Base-by-base conservation (phyloP, 2,329 filamentous ascomycete genomes). In the Verticillium isaacii region DNA sequence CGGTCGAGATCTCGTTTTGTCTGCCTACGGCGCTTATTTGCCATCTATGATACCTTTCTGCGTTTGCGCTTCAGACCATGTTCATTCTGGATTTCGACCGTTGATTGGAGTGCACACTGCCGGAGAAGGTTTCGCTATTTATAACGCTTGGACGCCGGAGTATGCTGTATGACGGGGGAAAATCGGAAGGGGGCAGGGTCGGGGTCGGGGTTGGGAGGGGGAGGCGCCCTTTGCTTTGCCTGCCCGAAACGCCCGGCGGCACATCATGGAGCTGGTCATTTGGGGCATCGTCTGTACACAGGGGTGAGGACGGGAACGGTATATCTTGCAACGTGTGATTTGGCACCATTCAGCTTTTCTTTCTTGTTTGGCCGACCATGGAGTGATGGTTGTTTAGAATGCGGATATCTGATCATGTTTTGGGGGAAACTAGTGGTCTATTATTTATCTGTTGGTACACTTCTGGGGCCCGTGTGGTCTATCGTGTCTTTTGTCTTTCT, bases 1-100 rank as follows among this genome's bases (percentile, higher is more conserved):
- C 19, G 19, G 19, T n/a, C 25, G n/a, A 52, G 45, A 52, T 52
- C 19, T 52, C 45, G 11, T 52, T 52, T 52, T 52, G 45, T 52
- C 45, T 12, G 45, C 17, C 45, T 11, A 12, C n/a, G 45, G 45
- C 45, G 45, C 45, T 29, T 52, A 52, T 52, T 52, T 52, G 45
- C 45, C 64, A 72, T 71, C 66, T 69, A 70, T 64, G 71, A 73
- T 65, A 65, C 64, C 65, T 65, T 61, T 45, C 60, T 56, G 58
- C 62, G 54, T 56, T 56, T 56, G 25, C 54, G 55, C 11, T 56
- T 56, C 54, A 32, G 29, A 32, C 54, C 50, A 23, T 32, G 19
- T 54, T 56, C 29, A 3, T 56, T 25, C 54, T 37, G 63, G 60
- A 58, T 62, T 52, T 52, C 6, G 19, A 14, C 45, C 6, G 12